A percentile compares a stretch with the other conserved stretches of the same genome.
These are phyloP conservation scores for Capsaspora owczarzaki DNA, from an alignment of 78 protist species.

Conservation along the genomic window DNA sequence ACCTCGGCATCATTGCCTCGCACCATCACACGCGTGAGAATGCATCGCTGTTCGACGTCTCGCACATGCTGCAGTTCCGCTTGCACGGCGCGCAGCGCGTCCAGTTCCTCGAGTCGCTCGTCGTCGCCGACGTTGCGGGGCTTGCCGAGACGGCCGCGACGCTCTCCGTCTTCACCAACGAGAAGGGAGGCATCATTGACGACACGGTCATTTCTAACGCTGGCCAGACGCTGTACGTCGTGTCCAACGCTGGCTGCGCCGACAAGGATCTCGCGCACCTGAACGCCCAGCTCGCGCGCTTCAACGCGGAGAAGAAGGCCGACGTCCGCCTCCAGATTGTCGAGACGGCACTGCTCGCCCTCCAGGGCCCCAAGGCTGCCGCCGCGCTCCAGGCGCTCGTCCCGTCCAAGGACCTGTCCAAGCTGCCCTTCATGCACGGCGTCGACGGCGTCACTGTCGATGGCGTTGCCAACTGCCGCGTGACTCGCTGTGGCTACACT, in stretches of 20 bases:
- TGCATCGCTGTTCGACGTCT: constrained; percentile 84
- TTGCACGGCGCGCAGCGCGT: constrained; percentile 75
- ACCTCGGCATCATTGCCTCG: constrained; percentile 38
- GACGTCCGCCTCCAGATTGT: constrained; percentile 12
- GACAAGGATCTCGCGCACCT: constrained; percentile 81
- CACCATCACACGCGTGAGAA: constrained; percentile 60
- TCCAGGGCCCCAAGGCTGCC: constrained; percentile 88
- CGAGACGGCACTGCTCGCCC: constrained; percentile 43
- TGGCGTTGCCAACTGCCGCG: constrained; percentile 7
- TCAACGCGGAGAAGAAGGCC: constrained; percentile 10
- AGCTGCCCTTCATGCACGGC: constrained; percentile 58
- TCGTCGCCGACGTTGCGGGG: constrained; percentile 52
- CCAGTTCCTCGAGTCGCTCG: constrained; percentile 70
- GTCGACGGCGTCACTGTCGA: background rate
- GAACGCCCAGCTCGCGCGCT: background rate
- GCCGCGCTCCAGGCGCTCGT: constrained; percentile 20
- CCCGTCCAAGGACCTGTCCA: constrained; percentile 23
- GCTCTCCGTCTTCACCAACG: constrained; percentile 62
- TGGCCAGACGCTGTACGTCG: constrained; percentile 67
- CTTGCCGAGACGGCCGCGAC: constrained; percentile 20
- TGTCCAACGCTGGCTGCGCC: constrained; percentile 90
- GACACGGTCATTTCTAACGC: constrained; percentile 74
- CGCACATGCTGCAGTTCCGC: constrained; percentile 88
- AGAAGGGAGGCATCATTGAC: constrained; percentile 90
- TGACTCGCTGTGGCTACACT: constrained; percentile 88